phyloP scores from a whole-genome alignment of 2,329 filamentous ascomycete genomes.

The Ambrosiella cleistominuta region DNA sequence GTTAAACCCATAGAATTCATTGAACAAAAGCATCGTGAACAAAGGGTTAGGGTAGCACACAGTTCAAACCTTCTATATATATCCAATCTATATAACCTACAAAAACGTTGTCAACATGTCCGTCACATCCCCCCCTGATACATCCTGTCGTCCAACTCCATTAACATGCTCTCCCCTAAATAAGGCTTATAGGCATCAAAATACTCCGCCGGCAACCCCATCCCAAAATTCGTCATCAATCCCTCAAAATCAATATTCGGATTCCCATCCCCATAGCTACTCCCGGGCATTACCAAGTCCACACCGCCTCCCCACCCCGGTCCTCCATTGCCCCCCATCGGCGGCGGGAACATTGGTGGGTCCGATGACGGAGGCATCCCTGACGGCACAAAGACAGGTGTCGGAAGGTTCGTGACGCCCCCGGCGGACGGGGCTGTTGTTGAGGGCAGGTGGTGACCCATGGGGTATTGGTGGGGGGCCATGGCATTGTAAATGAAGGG shows the following conservation, averaged over 20 bases:
- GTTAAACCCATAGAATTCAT: background rate
- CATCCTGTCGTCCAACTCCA: conserved; percentile 2
- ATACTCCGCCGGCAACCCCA: conserved; percentile 11
- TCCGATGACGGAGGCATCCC: background rate
- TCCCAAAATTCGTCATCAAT: conserved; percentile 13
- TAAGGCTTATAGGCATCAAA: conserved; percentile 9
- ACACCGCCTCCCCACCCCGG: background rate
- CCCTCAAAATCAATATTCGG: conserved; percentile 13
- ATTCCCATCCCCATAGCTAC: background rate
- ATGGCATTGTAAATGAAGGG: background rate
- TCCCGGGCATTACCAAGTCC: conserved; percentile 2
- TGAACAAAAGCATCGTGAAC: background rate
- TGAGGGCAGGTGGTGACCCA: background rate
- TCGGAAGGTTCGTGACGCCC: background rate
- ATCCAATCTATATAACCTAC: background rate
- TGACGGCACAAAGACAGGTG: background rate
- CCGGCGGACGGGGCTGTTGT: background rate
- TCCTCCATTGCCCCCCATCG: background rate
- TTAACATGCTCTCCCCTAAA: conserved; percentile 1
- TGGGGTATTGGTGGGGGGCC: too few species aligned
- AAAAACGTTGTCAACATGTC: background rate
- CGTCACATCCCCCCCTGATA: background rate
- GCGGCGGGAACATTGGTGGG: background rate
- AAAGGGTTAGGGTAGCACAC: background rate
- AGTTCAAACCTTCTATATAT: background rate